Conservation (phyloP, 2,329 filamentous ascomycete species). For the Pyrenophora teres region DNA sequence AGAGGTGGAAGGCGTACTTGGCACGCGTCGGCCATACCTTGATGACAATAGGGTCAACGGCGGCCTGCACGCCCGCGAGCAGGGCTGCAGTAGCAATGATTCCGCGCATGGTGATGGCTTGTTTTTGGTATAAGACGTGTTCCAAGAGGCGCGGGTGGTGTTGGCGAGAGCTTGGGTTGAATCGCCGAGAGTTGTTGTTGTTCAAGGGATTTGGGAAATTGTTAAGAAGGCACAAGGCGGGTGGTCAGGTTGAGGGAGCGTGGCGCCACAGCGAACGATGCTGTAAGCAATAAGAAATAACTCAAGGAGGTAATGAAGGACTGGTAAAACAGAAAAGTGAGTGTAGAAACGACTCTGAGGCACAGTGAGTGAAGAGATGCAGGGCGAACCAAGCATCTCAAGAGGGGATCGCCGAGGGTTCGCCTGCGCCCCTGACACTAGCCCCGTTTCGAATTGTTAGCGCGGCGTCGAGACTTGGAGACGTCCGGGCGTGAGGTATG, state of each 20-base stretch:
- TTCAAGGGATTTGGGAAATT: slow-evolving; percentile 12
- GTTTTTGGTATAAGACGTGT: slow-evolving; percentile 21
- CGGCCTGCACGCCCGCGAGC: slow-evolving; percentile 58
- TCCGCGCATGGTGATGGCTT: slow-evolving; percentile 59
- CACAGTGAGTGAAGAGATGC: slow-evolving; percentile 39
- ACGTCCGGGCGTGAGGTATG: too few relatives aligned
- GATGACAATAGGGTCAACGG: slow-evolving; percentile 68
- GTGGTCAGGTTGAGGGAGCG: slow-evolving; percentile 23
- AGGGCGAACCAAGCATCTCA: slow-evolving; percentile 31
- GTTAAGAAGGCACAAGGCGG: slow-evolving; percentile 13
- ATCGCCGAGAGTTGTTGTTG: slow-evolving; percentile 25
- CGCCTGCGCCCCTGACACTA: slow-evolving; percentile 32
- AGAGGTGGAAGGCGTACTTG: slow-evolving; percentile 9
- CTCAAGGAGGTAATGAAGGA: slow-evolving; percentile 35
- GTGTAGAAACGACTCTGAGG: slow-evolving; percentile 41
- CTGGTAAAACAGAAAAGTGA: slow-evolving; percentile 36
- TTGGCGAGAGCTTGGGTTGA: slow-evolving; percentile 35
- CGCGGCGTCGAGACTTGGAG: slow-evolving; percentile 10
- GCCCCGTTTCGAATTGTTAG: slow-evolving; percentile 25
- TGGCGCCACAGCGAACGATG: slow-evolving; percentile 30
- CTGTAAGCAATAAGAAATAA: slow-evolving; percentile 28
- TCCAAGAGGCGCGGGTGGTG: slow-evolving; percentile 31
- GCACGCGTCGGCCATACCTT: slow-evolving; percentile 60
- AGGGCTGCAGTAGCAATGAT: slow-evolving; percentile 57
- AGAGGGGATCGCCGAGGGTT: slow-evolving; percentile 29